These are phyloP conservation scores for Verticillium albo-atrum DNA, from an alignment of 2,329 filamentous ascomycete genomes.

Conservation along the genomic window DNA sequence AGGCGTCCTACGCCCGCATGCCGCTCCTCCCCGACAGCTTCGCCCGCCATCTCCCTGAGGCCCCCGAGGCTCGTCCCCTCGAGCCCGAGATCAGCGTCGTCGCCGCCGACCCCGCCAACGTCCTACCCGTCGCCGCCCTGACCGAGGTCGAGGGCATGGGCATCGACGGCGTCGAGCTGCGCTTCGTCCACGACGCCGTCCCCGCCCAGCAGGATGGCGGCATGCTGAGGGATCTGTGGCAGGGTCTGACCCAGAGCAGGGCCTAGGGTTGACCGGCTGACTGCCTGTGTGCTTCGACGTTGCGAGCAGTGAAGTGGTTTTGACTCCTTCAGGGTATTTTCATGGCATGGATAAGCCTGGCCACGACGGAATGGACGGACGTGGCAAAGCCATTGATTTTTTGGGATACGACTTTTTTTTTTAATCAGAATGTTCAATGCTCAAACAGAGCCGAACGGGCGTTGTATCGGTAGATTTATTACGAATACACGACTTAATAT, in stretches of 20 bases:
- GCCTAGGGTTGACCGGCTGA: slow-evolving; percentile 16
- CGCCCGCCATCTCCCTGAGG: slow-evolving; percentile 37
- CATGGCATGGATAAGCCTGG: background rate
- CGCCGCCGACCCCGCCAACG: slow-evolving; percentile 50
- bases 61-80: slow-evolving; percentile 33
- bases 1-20: slow-evolving; percentile 43
- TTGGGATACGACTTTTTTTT: background rate
- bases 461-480: background rate
- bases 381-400: background rate
- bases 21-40: slow-evolving; percentile 59
- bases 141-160: slow-evolving; percentile 56
- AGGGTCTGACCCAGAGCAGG: slow-evolving; percentile 46
- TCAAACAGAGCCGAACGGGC: background rate
- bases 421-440: background rate
- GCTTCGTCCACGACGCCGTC: slow-evolving; percentile 39
- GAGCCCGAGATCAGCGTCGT: slow-evolving; percentile 48
- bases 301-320: background rate
- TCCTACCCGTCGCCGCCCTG: slow-evolving; percentile 45
- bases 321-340: background rate
- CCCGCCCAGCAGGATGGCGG: slow-evolving; percentile 27
- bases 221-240: slow-evolving; percentile 52
- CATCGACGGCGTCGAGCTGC: slow-evolving; percentile 51
- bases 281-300: too few relatives aligned
- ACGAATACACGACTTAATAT: background rate
- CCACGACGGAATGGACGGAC: background rate